These are phyloP conservation scores for Hyphodiscus hymeniophilus DNA, from an alignment of 495 filamentous ascomycete species.

Conservation along the genomic window DNA sequence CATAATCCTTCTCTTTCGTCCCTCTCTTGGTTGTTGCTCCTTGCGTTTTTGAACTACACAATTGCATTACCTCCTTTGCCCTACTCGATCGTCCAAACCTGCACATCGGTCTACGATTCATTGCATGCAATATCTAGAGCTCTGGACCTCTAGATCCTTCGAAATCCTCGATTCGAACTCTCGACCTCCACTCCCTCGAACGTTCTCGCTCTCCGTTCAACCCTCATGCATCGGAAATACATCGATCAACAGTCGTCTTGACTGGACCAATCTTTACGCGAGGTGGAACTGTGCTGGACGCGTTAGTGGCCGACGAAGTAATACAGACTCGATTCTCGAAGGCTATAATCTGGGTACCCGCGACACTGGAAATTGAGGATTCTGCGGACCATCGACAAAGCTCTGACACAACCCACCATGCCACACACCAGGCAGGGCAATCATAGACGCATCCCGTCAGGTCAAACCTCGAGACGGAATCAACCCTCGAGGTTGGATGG, in stretches of 20 bases:
- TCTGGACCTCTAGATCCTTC: constrained; percentile 6
- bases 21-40: constrained; percentile 12
- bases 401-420: too few species aligned
- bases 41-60: constrained; percentile 2
- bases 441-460: constrained; percentile 4
- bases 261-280: constrained; percentile 1
- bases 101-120: constrained; percentile 9
- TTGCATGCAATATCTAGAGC: constrained; percentile 2
- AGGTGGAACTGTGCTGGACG: constrained; percentile 10
- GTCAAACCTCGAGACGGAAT: neutral
- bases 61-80: constrained; percentile 68
- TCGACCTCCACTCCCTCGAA: neutral
- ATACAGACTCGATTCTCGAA: neutral
- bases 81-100: constrained; percentile 51
- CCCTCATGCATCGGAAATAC: constrained; percentile 8
- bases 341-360: neutral
- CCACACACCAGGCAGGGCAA: neutral
- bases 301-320: constrained; percentile 10
- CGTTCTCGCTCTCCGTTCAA: constrained; percentile 8
- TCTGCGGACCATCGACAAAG: neutral
- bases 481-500: constrained; percentile 11
- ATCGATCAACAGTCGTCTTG: constrained; percentile 11
- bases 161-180: constrained; percentile 1
- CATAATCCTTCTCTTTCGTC: constrained; percentile 9
- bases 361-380: neutral